phyloP scores from a whole-genome alignment of 306 rosid genomes.

The Bauhinia variegata region DNA sequence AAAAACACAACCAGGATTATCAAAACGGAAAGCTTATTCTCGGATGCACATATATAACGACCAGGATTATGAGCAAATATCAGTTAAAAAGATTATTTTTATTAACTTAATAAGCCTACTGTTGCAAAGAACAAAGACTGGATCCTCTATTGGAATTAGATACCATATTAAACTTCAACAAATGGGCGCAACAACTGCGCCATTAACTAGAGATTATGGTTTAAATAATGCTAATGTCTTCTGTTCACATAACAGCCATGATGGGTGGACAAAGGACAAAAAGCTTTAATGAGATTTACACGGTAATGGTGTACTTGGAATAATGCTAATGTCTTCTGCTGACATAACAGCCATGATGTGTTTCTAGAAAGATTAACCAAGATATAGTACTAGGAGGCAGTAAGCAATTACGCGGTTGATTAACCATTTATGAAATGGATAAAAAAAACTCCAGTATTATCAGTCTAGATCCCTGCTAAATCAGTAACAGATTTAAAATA shows the following conservation, averaged over 20 bases:
- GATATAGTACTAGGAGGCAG: neutral
- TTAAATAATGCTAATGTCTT: slow-evolving; percentile 5
- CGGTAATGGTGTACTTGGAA: neutral
- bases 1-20: slow-evolving; percentile 6
- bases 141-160: slow-evolving; percentile 11
- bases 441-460: neutral
- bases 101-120: neutral
- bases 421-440: neutral
- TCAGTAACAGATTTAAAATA: neutral
- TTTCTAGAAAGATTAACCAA: slow-evolving; percentile 6
- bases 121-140: neutral
- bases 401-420: neutral
- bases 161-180: slow-evolving; percentile 9
- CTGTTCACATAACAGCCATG: neutral
- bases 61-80: slow-evolving; percentile 17
- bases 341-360: neutral
- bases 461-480: slow-evolving; percentile 1
- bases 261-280: neutral
- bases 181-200: neutral
- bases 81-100: neutral
- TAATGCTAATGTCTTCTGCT: too few relatives aligned
- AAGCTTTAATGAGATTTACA: neutral
- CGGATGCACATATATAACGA: neutral
- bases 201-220: neutral
- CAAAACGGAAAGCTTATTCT: slow-evolving; percentile 9